Base-by-base conservation (phyloP, 2,329 filamentous ascomycete species). In the Alternaria brassicicola region DNA sequence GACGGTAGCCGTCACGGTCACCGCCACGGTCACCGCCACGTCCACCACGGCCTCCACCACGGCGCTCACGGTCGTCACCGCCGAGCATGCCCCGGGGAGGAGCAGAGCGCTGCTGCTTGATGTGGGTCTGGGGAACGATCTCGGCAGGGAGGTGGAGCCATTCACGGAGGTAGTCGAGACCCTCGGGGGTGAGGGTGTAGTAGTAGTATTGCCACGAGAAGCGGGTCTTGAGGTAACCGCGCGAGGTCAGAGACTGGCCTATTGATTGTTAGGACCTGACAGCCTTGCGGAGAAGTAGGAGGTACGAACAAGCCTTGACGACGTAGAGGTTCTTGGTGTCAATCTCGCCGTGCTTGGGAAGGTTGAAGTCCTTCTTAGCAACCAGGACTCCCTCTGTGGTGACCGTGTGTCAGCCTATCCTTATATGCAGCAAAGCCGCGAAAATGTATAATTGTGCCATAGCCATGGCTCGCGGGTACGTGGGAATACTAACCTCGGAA, bases 301-400 rank as follows among this genome's bases (percentile, higher is more conserved):
- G 19, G 43, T 59, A 73, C 73, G 69, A 63, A 74, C 89, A 90
- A 78, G 95, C 95, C 89, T 99, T 99, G 89, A 99, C 92, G 82
- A 98, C 94, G 83, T 84, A 98, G 78, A 99, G 92, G 89, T 99
- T 99, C 90, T 97, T 97, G 83, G 93, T 96, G 86, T 97, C 95
- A 83, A 98, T 95, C 78, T 99, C 94, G 80, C 87, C 87, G 87
- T 99, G 95, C 89, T 96, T 96, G 81, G 92, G 90, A 77, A 93
- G 91, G 87, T 97, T 96, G 89, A 89, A 97, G 88, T 99, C 92
- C 89, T 99, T 98, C 87, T 96, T 93, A 76, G 95, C 95, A 82
- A 98, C 94, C 86, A 98, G 92, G 68, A 89, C 88, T 82, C 88
- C 88, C 85, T 90, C 86, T 87, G 70, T 75, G 74, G 72, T 78